Percentiles rank a stretch among this genome's conserved stretches.
Conservation (phyloP, 2,329 filamentous ascomycete species). For the Cercospora beticola region DNA sequence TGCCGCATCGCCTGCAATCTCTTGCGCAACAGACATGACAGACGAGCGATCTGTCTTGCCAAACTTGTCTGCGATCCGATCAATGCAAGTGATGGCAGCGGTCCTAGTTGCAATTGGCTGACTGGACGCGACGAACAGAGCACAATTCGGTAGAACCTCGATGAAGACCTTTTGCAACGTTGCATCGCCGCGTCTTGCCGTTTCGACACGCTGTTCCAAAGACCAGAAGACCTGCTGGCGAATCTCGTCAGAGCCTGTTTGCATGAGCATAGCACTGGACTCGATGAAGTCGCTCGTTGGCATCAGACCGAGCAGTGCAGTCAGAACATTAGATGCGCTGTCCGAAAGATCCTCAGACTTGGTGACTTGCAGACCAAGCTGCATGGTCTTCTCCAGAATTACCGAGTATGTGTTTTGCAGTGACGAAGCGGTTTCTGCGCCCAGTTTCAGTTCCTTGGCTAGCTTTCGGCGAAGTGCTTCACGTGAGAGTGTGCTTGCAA, state of each 20-base stretch:
- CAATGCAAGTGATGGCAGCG: constrained; percentile 83
- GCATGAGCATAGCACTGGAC: constrained; percentile 77
- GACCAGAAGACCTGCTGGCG: constrained; percentile 78
- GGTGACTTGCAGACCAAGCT: constrained; percentile 64
- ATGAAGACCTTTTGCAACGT: constrained; percentile 69
- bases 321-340: constrained; percentile 66
- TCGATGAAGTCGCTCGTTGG: constrained; percentile 88
- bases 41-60: constrained; percentile 84
- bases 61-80: constrained; percentile 91
- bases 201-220: constrained; percentile 74
- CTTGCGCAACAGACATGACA: constrained; percentile 71
- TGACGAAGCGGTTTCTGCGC: constrained; percentile 21
- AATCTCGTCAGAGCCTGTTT: constrained; percentile 68
- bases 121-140: constrained; percentile 71
- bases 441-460: constrained; percentile 30
- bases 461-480: constrained; percentile 30
- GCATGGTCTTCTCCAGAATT: constrained; percentile 45
- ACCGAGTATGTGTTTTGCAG: constrained; percentile 34
- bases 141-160: constrained; percentile 44
- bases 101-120: constrained; percentile 74
- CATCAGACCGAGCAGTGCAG: constrained; percentile 77
- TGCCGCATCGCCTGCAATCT: constrained; percentile 73
- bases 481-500: constrained; percentile 39
- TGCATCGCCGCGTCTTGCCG: constrained; percentile 68
- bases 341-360: constrained; percentile 38